Conservation (phyloP, 192 early-diverging fungal species). For the Entomortierella parvispora region DNA sequence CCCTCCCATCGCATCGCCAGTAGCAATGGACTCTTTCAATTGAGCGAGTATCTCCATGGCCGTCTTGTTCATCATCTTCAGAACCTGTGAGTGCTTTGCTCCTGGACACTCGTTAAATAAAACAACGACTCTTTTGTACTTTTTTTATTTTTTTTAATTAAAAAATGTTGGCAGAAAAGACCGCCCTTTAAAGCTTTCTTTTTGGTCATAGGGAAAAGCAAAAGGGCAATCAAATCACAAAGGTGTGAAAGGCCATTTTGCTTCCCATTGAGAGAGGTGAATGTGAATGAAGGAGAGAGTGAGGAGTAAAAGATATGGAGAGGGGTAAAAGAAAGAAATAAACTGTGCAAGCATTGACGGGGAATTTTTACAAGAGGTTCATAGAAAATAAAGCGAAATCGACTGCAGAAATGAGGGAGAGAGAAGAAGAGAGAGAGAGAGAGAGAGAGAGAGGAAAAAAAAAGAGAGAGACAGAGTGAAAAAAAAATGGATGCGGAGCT, state of each 20-base stretch:
- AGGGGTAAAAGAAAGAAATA: slow-evolving; percentile 9
- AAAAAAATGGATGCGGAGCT: neutral
- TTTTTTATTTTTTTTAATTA: slow-evolving; percentile 2
- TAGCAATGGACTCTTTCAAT: slow-evolving; percentile 59
- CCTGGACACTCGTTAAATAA: neutral
- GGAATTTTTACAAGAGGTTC: neutral
- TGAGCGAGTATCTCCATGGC: slow-evolving; percentile 59
- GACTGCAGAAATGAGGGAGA: neutral
- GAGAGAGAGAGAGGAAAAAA: neutral
- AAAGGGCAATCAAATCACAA: too few species aligned
- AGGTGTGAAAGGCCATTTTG: too few species aligned
- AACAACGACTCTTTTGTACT: neutral
- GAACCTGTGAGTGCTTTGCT: slow-evolving; percentile 3
- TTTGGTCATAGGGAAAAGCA: too few species aligned
- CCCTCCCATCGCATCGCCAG: slow-evolving; percentile 66
- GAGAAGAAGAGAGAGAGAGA: neutral
- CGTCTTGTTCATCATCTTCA: slow-evolving; percentile 45
- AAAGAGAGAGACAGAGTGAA: neutral
- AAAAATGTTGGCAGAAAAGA: too few species aligned
- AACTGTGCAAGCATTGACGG: neutral
- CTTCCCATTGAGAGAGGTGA: too few species aligned
- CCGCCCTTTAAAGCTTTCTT: too few species aligned
- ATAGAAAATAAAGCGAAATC: slow-evolving; percentile 6
- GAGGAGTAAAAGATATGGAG: slow-evolving; percentile 6
- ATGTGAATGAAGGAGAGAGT: slow-evolving; percentile 1